These are phyloP conservation scores for Erythrobasidium hasegawianum DNA, from an alignment of 1,284 basidiomycete species.

Conservation along the genomic window DNA sequence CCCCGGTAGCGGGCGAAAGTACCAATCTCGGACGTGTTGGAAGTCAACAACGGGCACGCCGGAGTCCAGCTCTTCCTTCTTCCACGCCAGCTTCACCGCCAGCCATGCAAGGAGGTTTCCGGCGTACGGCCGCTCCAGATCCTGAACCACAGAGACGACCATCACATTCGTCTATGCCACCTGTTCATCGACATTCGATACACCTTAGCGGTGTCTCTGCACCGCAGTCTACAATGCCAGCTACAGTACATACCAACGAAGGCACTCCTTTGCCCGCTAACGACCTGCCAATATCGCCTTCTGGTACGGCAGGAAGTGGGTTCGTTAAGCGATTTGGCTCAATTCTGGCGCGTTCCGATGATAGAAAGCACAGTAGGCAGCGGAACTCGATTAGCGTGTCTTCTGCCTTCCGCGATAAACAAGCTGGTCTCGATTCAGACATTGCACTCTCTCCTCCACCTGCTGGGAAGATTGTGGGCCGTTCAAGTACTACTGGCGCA, in stretches of 20 bases:
- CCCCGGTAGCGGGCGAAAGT: slow-evolving; percentile 8
- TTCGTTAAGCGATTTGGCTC: slow-evolving; percentile 47
- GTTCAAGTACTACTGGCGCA: slow-evolving; percentile 41
- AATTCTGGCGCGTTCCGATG: slow-evolving; percentile 43
- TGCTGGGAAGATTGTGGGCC: slow-evolving; percentile 37
- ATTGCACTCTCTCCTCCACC: slow-evolving; percentile 38
- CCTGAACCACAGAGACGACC: slow-evolving; percentile 11
- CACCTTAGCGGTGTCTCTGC: background rate
- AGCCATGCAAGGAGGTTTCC: slow-evolving; percentile 33
- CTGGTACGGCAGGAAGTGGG: slow-evolving; percentile 33
- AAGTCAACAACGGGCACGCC: background rate
- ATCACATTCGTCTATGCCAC: slow-evolving; percentile 14
- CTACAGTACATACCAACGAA: background rate
- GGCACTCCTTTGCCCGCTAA: slow-evolving; percentile 30
- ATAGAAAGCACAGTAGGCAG: slow-evolving; percentile 9
- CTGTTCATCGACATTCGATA: slow-evolving; percentile 23
- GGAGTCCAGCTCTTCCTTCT: slow-evolving; percentile 14
- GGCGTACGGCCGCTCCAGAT: slow-evolving; percentile 31
- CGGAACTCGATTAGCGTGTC: slow-evolving; percentile 12
- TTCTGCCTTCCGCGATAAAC: background rate
- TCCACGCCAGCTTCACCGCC: slow-evolving; percentile 25
- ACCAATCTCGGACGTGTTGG: background rate
- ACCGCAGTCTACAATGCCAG: background rate
- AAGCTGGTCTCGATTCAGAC: slow-evolving; percentile 33
- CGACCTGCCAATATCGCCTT: slow-evolving; percentile 32